Evolutionary conservation across 148 eudicot genomes (phyloP).

Genomic region (Euryodendron excelsum): DNA sequence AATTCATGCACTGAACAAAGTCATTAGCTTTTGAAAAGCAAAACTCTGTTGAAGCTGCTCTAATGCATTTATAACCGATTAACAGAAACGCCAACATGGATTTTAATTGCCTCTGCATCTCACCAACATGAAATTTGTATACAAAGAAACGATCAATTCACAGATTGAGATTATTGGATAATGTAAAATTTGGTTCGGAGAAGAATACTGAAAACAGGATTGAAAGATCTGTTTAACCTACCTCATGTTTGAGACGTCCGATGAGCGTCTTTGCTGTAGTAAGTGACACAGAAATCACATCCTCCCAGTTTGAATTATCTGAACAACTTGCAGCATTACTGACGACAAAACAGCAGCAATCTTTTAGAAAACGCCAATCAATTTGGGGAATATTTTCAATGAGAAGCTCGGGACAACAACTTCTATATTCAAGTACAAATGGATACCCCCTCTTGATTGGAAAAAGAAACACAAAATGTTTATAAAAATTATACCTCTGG

Average conservation of each 20-base stretch:
- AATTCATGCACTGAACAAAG: slow-evolving; percentile 37
- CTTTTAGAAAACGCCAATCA: slow-evolving; percentile 12
- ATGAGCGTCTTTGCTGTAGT: slow-evolving; percentile 52
- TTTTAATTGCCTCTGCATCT: slow-evolving; percentile 67
- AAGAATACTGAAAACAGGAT: background rate
- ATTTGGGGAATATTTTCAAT: slow-evolving; percentile 1
- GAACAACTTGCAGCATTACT: slow-evolving; percentile 37
- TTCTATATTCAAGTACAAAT: background rate
- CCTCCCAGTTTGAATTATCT: slow-evolving; percentile 46
- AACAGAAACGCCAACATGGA: slow-evolving; percentile 52
- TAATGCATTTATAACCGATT: slow-evolving; percentile 68
- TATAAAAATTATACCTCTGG: slow-evolving; percentile 43
- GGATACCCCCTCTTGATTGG: background rate
- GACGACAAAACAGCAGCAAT: slow-evolving; percentile 22
- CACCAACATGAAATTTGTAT: slow-evolving; percentile 7
- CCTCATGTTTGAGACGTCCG: slow-evolving; percentile 54
- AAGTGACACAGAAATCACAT: slow-evolving; percentile 49
- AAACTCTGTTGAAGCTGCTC: slow-evolving; percentile 59
- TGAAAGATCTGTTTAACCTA: slow-evolving; percentile 22
- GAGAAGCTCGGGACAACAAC: background rate
- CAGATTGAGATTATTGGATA: background rate
- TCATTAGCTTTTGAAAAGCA: slow-evolving; percentile 57
- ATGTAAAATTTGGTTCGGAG: background rate
- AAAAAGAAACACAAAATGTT: slow-evolving; percentile 2
- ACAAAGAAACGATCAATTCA: background rate